phyloP scores from a whole-genome alignment of 768 basidiomycete genomes.

The Rhizopogon vulgaris region DNA sequence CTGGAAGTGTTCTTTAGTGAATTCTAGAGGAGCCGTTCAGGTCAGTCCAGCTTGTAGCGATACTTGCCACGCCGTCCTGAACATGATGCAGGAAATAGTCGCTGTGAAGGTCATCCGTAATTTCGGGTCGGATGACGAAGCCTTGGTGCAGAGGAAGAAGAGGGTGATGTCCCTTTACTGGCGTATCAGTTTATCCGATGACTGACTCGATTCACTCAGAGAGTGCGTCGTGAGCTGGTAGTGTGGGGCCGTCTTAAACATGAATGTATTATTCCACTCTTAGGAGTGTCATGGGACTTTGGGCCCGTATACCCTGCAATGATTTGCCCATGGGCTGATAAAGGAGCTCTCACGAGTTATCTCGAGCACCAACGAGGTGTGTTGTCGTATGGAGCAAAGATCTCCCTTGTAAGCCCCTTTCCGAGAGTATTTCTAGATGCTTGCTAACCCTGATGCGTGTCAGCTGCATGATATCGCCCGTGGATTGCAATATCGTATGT shows the following conservation, averaged over 20 bases:
- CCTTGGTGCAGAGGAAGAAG: neutral
- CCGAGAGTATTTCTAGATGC: neutral
- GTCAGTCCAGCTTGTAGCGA: neutral
- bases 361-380: conserved; percentile 2
- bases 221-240: conserved; percentile 14
- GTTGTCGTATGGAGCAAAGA: conserved; percentile 4
- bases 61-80: neutral
- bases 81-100: neutral
- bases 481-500: conserved; percentile 33
- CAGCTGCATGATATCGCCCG: conserved; percentile 35
- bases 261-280: conserved; percentile 15
- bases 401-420: conserved; percentile 11
- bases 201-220: conserved; percentile 10
- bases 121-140: neutral
- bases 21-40: neutral
- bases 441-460: neutral
- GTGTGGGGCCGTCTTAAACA: conserved; percentile 12
- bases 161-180: neutral
- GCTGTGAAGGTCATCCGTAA: neutral
- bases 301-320: conserved; percentile 14
- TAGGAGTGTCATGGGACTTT: conserved; percentile 11
- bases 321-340: conserved; percentile 15
- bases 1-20: conserved; percentile 12
- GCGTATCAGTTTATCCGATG: neutral
- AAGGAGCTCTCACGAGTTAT: conserved; percentile 10